A percentile compares a stretch with the other conserved stretches of the same genome.
These are phyloP conservation scores for Salix arbutifolia DNA, from an alignment of 345 rosid genomes.

Conservation along the genomic window DNA sequence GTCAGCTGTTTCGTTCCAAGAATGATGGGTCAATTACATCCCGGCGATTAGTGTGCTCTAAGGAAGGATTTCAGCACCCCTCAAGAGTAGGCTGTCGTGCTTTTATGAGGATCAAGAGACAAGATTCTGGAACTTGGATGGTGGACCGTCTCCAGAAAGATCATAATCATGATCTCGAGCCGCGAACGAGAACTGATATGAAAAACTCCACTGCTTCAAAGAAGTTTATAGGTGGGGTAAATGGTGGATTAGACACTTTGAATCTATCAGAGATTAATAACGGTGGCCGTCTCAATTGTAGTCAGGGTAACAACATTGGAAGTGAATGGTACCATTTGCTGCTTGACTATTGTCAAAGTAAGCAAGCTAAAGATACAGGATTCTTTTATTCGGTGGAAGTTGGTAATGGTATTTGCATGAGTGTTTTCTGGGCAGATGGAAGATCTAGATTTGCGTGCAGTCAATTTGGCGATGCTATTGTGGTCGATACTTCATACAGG, in stretches of 20 bases:
- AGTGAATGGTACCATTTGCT: conserved; percentile 69
- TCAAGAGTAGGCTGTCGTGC: conserved; percentile 91
- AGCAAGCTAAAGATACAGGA: conserved; percentile 77
- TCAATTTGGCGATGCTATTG: conserved; percentile 73
- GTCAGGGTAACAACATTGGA: conserved; percentile 49
- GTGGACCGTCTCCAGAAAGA: conserved; percentile 73
- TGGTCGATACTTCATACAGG: conserved; percentile 76
- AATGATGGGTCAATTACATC: conserved; percentile 77
- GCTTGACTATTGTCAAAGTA: conserved; percentile 67
- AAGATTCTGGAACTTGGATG: conserved; percentile 73
- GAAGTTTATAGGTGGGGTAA: conserved; percentile 51
- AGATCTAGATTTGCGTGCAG: conserved; percentile 82
- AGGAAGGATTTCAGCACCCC: conserved; percentile 96
- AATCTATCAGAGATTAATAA: conserved; percentile 39
- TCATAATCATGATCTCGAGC: conserved; percentile 74
- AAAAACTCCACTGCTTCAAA: conserved; percentile 39
- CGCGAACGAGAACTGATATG: conserved; percentile 26
- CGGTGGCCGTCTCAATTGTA: conserved; percentile 28
- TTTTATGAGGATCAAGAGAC: conserved; percentile 87
- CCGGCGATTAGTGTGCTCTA: conserved; percentile 83
- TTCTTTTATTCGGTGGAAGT: conserved; percentile 72
- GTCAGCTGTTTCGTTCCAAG: conserved; percentile 89
- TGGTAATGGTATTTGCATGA: conserved; percentile 55
- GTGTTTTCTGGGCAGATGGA: conserved; percentile 88
- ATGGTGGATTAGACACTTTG: conserved; percentile 44